Evolutionary conservation across 1,139 yeast genomes (phyloP).

Genomic region (Debaryomycetaceae sp.): DNA sequence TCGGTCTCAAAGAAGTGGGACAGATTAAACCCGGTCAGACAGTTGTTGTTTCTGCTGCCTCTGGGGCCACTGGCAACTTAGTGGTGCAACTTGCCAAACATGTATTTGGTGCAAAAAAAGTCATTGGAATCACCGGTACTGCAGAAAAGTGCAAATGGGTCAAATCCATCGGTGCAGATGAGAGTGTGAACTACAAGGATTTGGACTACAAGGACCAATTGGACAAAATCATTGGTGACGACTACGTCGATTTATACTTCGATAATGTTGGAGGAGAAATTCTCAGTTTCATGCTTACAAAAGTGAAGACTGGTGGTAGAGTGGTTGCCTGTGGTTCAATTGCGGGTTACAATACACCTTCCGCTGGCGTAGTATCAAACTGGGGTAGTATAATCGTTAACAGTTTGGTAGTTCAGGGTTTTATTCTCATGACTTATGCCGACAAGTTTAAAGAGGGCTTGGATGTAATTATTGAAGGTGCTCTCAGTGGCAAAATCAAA

Average conservation of each 20-base stretch:
- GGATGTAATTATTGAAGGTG: constrained; percentile 26
- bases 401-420: constrained; percentile 49
- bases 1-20: constrained; percentile 48
- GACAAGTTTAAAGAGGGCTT: constrained; percentile 35
- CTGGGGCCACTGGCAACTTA: constrained; percentile 67
- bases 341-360: constrained; percentile 50
- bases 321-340: constrained; percentile 63
- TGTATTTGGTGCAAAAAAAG: constrained; percentile 50
- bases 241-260: constrained; percentile 45
- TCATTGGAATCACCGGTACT: constrained; percentile 66
- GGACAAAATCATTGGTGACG: constrained; percentile 41
- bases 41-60: constrained; percentile 61
- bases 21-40: constrained; percentile 34
- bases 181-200: constrained; percentile 50
- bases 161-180: constrained; percentile 54
- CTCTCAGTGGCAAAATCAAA: constrained; percentile 41
- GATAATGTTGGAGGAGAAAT: constrained; percentile 68
- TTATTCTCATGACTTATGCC: constrained; percentile 39
- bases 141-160: constrained; percentile 54
- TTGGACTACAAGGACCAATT: constrained; percentile 42
- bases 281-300: constrained; percentile 44
- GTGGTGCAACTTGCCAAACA: constrained; percentile 59
- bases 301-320: constrained; percentile 40
- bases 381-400: constrained; percentile 46
- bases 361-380: constrained; percentile 28